Evolutionary conservation across 768 basidiomycete genomes (phyloP), one percentile per base, ranked within the genome.

Genomic region (Trametes villosa): DNA sequence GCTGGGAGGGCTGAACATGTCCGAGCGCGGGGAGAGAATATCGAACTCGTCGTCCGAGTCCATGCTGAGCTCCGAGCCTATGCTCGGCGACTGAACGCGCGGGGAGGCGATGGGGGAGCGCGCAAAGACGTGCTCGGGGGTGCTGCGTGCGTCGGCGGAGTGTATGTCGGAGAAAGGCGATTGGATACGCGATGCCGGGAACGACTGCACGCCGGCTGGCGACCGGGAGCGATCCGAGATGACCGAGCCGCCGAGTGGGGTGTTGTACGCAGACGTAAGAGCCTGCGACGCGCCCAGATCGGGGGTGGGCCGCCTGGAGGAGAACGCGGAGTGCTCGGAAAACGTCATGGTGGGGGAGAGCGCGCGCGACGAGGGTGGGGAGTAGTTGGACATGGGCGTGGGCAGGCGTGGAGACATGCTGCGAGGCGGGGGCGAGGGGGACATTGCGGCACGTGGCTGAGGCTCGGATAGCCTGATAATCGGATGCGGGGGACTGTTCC

Each of bases 1-100:
- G 50, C 45, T 53, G 9, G 45, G 44, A n/a, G 69, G 64, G 49
- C 68, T 70, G 63, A 71, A 71, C 60, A 71, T 70, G 2, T 50
- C 70, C 12, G 70, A 67, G 38, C 70, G 68, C 31, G 66, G 57
- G 2, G 68, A 70, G 24, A 69, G 57, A 2, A 66, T 64, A 24
- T 70, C 68, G n/a, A 67, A 59, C 9, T 64, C 70, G 47, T 64
- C 62, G 31, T 66, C 67, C 42, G 66, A 65, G 36, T 56, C 52
- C 41, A 65, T 34, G n/a, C 54, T 57, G 24, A 68, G 31, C 20
- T 62, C 66, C 13, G 64, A 64, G 1, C 52, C 46, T 1, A 64
- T 49, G 45, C 62, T 57, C 20, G 64, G 63, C 17, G 67, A 68
- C 46, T 59, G 54, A n/a, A 64, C 46, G 29, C 51, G 53, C 2